Percentiles rank a stretch among this genome's conserved stretches.
These are phyloP conservation scores for Xylaria arbuscula DNA, from an alignment of 2,329 filamentous ascomycete species.

Conservation along the genomic window DNA sequence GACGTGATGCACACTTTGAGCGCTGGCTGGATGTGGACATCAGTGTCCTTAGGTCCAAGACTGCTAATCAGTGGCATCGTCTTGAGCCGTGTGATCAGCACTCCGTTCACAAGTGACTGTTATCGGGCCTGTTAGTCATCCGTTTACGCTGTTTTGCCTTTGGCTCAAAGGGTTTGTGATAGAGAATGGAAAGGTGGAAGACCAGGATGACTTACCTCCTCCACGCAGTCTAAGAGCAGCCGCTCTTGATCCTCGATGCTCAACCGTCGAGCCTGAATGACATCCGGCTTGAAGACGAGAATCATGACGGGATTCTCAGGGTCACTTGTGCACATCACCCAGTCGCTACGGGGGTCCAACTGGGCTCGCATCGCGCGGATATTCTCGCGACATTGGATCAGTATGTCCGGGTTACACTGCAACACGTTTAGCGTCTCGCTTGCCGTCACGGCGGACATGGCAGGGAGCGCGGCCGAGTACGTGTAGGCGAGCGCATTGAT, in stretches of 20 bases:
- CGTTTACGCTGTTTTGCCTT: background rate
- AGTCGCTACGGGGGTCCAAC: conserved; percentile 92
- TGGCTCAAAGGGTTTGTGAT: background rate
- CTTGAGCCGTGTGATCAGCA: conserved; percentile 89
- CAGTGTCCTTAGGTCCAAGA: conserved; percentile 73
- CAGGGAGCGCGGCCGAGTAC: conserved; percentile 93
- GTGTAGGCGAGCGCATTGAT: conserved; percentile 94
- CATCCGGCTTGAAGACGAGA: conserved; percentile 83
- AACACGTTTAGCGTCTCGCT: conserved; percentile 89
- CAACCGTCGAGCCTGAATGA: conserved; percentile 76
- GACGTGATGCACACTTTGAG: conserved; percentile 92
- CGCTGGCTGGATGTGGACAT: conserved; percentile 78
- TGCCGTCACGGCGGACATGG: conserved; percentile 93
- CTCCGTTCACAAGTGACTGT: conserved; percentile 84
- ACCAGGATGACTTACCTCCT: conserved; percentile 75
- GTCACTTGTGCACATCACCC: conserved; percentile 84
- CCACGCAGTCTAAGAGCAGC: conserved; percentile 89
- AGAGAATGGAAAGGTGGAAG: background rate
- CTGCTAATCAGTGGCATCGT: conserved; percentile 73
- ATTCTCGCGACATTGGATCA: conserved; percentile 84
- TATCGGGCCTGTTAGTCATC: conserved; percentile 23
- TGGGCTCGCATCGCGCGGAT: conserved; percentile 87
- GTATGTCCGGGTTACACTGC: conserved; percentile 85
- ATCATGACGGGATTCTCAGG: conserved; percentile 89
- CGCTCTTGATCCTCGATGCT: conserved; percentile 82